These are phyloP conservation scores for Dioszegia crocea DNA, from an alignment of 768 basidiomycete species.

Conservation along the genomic window DNA sequence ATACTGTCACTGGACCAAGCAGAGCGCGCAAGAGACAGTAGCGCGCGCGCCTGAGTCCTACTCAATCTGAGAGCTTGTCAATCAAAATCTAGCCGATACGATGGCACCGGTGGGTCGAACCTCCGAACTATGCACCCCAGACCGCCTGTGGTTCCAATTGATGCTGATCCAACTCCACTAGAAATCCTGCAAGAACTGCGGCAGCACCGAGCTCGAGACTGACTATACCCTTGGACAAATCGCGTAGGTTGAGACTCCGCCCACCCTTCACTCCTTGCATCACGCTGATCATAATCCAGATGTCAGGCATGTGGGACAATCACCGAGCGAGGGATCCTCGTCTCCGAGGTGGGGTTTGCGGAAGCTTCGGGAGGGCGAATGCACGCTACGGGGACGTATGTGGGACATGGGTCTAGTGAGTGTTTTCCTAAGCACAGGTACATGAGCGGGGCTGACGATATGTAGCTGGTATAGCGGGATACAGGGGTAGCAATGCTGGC, in stretches of 20 bases:
- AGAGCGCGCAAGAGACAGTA: too few relatives aligned
- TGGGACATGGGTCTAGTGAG: conserved; percentile 85
- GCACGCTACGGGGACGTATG: conserved; percentile 90
- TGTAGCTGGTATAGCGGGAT: conserved; percentile 34
- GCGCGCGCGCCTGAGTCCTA: too few relatives aligned
- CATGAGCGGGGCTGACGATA: background rate
- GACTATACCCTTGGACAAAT: conserved; percentile 20
- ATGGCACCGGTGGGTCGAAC: conserved; percentile 7
- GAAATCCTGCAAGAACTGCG: conserved; percentile 17
- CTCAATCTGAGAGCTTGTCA: background rate
- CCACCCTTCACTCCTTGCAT: background rate
- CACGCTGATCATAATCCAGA: conserved; percentile 16
- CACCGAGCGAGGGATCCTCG: conserved; percentile 86
- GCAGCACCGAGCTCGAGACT: conserved; percentile 9
- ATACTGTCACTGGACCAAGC: too few relatives aligned
- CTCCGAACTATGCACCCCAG: background rate
- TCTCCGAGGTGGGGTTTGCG: conserved; percentile 91
- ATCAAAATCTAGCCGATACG: too few relatives aligned
- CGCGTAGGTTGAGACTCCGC: conserved; percentile 11
- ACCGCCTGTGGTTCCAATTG: background rate
- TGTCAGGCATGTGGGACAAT: conserved; percentile 68
- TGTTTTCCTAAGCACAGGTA: conserved; percentile 19
- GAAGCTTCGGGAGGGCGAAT: conserved; percentile 88
- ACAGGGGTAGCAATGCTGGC: conserved; percentile 14
- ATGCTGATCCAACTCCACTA: background rate